phyloP scores from a whole-genome alignment of 345 rosid species.

The Firmiana major region DNA sequence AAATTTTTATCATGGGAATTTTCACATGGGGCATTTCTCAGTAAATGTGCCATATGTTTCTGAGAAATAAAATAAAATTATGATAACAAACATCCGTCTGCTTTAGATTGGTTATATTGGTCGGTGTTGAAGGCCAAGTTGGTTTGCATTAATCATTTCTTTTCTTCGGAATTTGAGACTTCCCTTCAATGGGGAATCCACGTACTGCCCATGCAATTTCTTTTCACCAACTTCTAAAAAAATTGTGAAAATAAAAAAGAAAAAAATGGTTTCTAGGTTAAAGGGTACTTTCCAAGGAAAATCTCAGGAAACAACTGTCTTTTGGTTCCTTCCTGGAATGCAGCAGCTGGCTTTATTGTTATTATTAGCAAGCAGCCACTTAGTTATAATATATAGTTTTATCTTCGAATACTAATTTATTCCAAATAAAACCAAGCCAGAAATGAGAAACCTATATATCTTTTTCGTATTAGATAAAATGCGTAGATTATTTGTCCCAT shows the following conservation, averaged over 20 bases:
- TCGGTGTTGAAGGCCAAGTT: constrained; percentile 45
- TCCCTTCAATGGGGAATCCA: constrained; percentile 24
- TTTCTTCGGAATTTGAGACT: constrained; percentile 13
- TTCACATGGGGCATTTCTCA: constrained; percentile 44
- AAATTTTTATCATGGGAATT: constrained; percentile 3
- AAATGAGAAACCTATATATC: no score
- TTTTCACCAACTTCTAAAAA: not conserved
- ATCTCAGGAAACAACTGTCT: constrained; percentile 14
- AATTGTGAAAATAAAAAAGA: not conserved
- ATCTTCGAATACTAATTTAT: no score
- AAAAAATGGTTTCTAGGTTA: not conserved
- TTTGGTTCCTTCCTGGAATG: constrained; percentile 11
- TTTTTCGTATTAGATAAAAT: no score
- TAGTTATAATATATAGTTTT: no score
- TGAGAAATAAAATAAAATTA: not conserved
- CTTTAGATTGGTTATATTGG: constrained; percentile 50
- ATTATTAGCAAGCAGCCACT: not conserved
- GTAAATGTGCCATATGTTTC: constrained; percentile 35
- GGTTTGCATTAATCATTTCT: constrained; percentile 13
- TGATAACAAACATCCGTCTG: constrained; percentile 50
- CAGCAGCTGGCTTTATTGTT: constrained; percentile 8
- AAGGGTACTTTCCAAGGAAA: not conserved
- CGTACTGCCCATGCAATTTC: constrained; percentile 22
- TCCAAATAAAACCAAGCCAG: no score
- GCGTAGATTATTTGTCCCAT: not conserved